Conservation (phyloP, 73 alveolate species). For the Tetrahymena malaccensis region DNA sequence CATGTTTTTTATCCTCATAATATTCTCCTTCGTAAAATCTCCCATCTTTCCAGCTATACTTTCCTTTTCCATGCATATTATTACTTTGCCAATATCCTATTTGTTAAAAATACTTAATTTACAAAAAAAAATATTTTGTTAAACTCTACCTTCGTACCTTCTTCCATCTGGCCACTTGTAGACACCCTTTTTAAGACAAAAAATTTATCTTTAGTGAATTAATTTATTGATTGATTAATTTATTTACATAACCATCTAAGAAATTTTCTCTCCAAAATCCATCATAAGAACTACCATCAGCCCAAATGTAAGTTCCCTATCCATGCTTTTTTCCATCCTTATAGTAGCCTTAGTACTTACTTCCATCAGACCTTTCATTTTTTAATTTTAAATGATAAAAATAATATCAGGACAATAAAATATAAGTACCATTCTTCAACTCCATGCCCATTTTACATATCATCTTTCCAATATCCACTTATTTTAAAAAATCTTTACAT, state of each 20-base stretch:
- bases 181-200: constrained; percentile 41
- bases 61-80: constrained; percentile 32
- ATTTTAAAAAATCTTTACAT: not conserved
- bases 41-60: constrained; percentile 39
- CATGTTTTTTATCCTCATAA: constrained; percentile 28
- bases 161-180: constrained; percentile 64
- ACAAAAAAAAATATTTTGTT: not conserved
- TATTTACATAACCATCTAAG: constrained; percentile 54
- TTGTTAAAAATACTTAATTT: not conserved
- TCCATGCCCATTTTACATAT: constrained; percentile 39
- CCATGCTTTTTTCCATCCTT: constrained; percentile 51
- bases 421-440: constrained; percentile 45
- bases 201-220: constrained; percentile 33
- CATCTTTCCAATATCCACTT: constrained; percentile 46
- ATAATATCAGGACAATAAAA: not conserved
- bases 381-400: constrained; percentile 30
- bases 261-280: constrained; percentile 61
- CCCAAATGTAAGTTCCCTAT: constrained; percentile 57
- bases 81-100: constrained; percentile 25
- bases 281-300: constrained; percentile 59
- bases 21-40: constrained; percentile 34
- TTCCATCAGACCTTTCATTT: constrained; percentile 45
- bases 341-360: constrained; percentile 43
- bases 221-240: constrained; percentile 34
- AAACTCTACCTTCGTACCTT: constrained; percentile 42